Percentiles rank a stretch among this genome's conserved stretches.
These are phyloP conservation scores for Stentor roeselii DNA, from an alignment of 73 alveolate genomes.

Conservation along the genomic window DNA sequence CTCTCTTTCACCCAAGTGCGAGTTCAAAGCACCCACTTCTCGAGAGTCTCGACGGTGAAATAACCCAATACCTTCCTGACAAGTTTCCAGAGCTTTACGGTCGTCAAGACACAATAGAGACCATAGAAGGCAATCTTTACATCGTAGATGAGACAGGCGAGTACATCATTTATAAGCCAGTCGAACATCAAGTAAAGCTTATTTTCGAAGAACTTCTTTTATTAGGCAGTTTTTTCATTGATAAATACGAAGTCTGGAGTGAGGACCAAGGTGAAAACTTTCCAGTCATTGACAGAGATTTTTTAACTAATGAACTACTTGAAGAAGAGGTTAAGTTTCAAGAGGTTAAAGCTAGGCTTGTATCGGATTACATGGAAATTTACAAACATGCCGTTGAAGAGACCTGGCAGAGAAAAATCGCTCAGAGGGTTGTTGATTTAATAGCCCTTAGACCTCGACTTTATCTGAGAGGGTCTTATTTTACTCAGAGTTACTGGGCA, in stretches of 20 bases:
- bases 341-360: neutral
- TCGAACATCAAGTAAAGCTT: constrained; percentile 69
- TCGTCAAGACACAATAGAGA: neutral
- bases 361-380: neutral
- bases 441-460: constrained; percentile 15
- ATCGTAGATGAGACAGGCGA: constrained; percentile 86
- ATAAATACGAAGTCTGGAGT: constrained; percentile 71
- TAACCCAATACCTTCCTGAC: neutral
- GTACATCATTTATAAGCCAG: constrained; percentile 72
- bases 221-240: constrained; percentile 76
- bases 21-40: neutral
- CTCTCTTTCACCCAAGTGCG: constrained; percentile 16
- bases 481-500: constrained; percentile 22
- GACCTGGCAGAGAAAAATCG: constrained; percentile 34
- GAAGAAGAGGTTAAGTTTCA: constrained; percentile 23
- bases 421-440: neutral
- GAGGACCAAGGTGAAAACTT: constrained; percentile 5
- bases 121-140: neutral
- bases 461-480: constrained; percentile 17
- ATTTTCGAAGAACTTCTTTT: constrained; percentile 73
- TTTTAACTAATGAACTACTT: neutral
- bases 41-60: neutral
- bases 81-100: neutral
- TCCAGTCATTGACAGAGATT: constrained; percentile 42
- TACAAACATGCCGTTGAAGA: constrained; percentile 8